Percentiles rank a stretch among this genome's conserved stretches.
These are phyloP conservation scores for Nothopassalora personata DNA, from an alignment of 2,329 filamentous ascomycete genomes.

Conservation along the genomic window DNA sequence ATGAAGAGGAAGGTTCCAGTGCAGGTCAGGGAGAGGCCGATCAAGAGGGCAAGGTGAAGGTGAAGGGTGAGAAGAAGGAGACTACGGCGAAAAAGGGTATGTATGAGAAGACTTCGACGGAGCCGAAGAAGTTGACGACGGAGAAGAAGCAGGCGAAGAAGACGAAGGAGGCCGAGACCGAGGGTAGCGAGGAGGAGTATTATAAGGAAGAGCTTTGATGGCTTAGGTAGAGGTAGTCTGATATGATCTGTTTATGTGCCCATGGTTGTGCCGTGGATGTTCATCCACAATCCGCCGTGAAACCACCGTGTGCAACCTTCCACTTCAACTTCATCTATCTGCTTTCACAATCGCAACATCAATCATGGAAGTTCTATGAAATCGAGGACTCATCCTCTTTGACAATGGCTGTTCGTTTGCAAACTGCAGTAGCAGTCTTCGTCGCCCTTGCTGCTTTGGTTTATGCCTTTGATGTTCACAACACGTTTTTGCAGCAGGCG, in stretches of 20 bases:
- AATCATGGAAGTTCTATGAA: too few species aligned
- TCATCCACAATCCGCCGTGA: too few species aligned
- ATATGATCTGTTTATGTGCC: background rate
- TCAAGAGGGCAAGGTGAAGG: slow-evolving; percentile 4
- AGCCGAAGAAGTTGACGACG: slow-evolving; percentile 16
- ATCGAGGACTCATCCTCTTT: too few species aligned
- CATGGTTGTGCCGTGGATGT: background rate
- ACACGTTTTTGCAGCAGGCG: background rate
- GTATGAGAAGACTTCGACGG: slow-evolving; percentile 20
- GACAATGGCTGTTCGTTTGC: background rate
- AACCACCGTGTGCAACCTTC: too few species aligned
- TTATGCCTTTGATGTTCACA: background rate
- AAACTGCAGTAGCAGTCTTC: background rate
- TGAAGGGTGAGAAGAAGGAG: slow-evolving; percentile 13
- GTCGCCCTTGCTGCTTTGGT: background rate
- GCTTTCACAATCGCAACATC: too few species aligned
- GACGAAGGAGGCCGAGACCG: slow-evolving; percentile 6
- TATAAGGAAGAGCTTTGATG: slow-evolving; percentile 24
- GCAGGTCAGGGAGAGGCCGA: slow-evolving; percentile 16
- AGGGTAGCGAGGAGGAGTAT: slow-evolving; percentile 25
- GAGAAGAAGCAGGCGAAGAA: slow-evolving; percentile 4
- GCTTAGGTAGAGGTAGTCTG: background rate
- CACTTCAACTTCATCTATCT: too few species aligned
- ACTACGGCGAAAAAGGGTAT: background rate
- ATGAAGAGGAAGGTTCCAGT: slow-evolving; percentile 38